Conservation (phyloP, 257 asterid genomes). For the Echites panduratus region DNA sequence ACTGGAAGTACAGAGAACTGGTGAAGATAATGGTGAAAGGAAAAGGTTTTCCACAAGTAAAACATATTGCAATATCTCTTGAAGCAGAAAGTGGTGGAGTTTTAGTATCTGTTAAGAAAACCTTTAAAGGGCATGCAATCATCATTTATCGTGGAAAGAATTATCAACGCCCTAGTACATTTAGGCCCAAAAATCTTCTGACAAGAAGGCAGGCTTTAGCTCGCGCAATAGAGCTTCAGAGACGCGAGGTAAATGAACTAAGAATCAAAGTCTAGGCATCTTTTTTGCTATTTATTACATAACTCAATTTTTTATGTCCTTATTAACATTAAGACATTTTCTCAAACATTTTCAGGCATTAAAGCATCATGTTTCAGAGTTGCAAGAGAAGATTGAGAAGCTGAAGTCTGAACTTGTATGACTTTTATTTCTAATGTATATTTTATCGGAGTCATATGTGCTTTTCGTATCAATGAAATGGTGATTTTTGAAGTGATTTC, state of each 20-base stretch:
- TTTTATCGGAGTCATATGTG: not conserved
- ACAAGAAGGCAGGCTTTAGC: constrained; percentile 89
- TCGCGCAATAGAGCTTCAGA: constrained; percentile 84
- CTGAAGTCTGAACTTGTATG: constrained; percentile 61
- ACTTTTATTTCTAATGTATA: constrained; percentile 1
- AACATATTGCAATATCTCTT: constrained; percentile 68
- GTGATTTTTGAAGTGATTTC: constrained; percentile 5
- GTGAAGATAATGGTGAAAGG: constrained; percentile 70
- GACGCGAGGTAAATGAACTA: constrained; percentile 60
- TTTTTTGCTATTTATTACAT: not conserved
- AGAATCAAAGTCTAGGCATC: not conserved
- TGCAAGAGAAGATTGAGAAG: constrained; percentile 57
- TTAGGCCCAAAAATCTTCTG: constrained; percentile 68
- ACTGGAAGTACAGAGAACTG: constrained; percentile 90
- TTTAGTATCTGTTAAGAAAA: constrained; percentile 72
- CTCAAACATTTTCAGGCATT: constrained; percentile 50
- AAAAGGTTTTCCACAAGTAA: constrained; percentile 57
- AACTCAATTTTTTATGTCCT: not conserved
- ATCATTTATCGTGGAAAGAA: constrained; percentile 88
- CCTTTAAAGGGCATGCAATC: constrained; percentile 59
- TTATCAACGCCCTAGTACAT: constrained; percentile 57
- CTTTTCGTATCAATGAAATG: not conserved
- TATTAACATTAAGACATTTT: not conserved
- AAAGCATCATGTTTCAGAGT: constrained; percentile 66
- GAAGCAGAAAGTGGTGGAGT: constrained; percentile 98